phyloP scores from a whole-genome alignment of 495 filamentous ascomycete species.

The Emericellopsis terricola region DNA sequence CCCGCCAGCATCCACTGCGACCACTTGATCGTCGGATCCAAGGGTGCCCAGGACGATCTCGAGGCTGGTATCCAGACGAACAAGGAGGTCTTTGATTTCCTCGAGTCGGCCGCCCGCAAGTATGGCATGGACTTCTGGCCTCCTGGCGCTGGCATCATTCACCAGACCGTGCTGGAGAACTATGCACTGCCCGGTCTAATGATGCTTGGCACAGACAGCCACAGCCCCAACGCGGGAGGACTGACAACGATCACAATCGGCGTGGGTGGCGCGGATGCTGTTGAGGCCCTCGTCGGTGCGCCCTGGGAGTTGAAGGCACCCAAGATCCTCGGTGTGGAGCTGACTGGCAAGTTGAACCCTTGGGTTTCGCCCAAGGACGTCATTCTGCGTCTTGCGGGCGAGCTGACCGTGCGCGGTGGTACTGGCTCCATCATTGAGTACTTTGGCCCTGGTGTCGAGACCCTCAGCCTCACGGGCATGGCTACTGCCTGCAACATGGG shows the following conservation, averaged over 20 bases:
- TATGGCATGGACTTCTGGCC: constrained; percentile 99
- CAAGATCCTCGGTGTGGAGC: constrained; percentile 66
- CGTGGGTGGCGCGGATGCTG: constrained; percentile 92
- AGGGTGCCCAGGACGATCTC: constrained; percentile 76
- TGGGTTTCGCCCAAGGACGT: constrained; percentile 95
- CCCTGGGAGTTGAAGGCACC: constrained; percentile 97
- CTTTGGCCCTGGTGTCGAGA: constrained; percentile 67
- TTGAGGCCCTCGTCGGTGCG: constrained; percentile 88
- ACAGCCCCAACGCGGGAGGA: constrained; percentile 92
- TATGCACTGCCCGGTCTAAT: constrained; percentile 93
- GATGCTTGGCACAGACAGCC: constrained; percentile 99
- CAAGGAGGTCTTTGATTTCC: constrained; percentile 92
- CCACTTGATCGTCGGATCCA: constrained; percentile 93
- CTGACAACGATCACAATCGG: constrained; percentile 90
- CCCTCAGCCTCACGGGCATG: constrained; percentile 84
- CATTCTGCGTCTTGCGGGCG: constrained; percentile 75
- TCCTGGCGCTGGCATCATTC: constrained; percentile 95
- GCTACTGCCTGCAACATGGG: constrained; percentile 79
- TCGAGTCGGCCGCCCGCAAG: constrained; percentile 85
- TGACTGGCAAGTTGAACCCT: constrained; percentile 67
- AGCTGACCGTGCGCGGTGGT: constrained; percentile 82
- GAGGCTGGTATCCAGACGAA: constrained; percentile 78
- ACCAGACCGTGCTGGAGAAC: constrained; percentile 96
- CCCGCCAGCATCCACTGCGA: constrained; percentile 97
- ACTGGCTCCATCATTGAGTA: constrained; percentile 95